These are phyloP conservation scores for Hondaea fermentalgiana DNA, from an alignment of 108 stramenopile species.

Conservation along the genomic window DNA sequence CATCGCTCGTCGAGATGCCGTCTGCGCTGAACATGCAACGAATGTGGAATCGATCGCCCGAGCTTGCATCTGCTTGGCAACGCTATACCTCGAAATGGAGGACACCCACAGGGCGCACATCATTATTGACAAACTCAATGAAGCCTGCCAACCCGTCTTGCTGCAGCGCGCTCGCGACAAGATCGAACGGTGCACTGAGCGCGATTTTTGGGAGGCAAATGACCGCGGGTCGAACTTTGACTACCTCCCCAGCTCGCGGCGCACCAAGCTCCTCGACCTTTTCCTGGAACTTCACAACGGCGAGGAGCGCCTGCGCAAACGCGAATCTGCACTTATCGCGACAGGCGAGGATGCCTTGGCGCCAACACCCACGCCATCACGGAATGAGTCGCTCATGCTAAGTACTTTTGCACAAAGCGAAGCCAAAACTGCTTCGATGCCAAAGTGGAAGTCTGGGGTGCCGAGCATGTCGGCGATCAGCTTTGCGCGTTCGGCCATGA, in stretches of 20 bases:
- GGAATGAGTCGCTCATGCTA: too few species aligned
- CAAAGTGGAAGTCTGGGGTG: background rate
- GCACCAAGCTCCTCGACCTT: background rate
- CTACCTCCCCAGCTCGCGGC: background rate
- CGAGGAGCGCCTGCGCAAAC: background rate
- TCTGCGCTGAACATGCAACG: background rate
- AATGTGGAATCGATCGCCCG: background rate
- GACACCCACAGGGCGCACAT: background rate
- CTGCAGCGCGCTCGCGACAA: background rate
- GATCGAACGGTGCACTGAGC: background rate
- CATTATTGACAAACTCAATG: background rate
- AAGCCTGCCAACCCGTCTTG: background rate
- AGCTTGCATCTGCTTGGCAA: background rate
- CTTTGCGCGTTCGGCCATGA: background rate
- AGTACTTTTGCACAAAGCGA: too few species aligned
- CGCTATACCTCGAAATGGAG: background rate
- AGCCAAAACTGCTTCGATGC: too few species aligned
- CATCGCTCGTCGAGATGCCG: background rate
- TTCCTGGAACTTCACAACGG: background rate
- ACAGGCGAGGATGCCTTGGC: too few species aligned
- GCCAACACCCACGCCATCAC: too few species aligned
- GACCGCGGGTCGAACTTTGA: constrained; percentile 18
- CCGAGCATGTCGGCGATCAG: background rate
- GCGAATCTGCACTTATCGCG: background rate
- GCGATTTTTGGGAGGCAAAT: constrained; percentile 1